These are phyloP conservation scores for Medicago ruthenica DNA, from an alignment of 306 rosid species.

Conservation along the genomic window DNA sequence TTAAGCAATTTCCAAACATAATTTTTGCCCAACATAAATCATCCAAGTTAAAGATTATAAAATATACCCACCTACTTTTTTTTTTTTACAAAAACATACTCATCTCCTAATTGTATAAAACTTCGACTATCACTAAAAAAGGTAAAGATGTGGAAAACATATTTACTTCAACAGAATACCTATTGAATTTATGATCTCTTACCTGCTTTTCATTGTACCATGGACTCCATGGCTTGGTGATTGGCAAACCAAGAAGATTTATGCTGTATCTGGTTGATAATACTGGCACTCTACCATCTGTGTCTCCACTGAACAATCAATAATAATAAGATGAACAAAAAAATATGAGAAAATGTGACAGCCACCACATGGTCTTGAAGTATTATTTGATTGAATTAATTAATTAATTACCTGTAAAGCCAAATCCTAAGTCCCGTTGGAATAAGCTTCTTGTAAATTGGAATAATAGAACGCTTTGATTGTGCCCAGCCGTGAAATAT, in stretches of 20 bases:
- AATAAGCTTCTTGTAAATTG: constrained; percentile 84
- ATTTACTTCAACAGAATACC: too few species aligned
- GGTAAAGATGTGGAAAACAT: too few species aligned
- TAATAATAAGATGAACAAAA: too few species aligned
- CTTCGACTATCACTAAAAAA: too few species aligned
- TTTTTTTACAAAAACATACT: too few species aligned
- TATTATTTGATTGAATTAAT: too few species aligned
- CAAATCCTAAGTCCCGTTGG: constrained; percentile 80
- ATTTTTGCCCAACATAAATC: too few species aligned
- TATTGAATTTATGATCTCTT: not conserved
- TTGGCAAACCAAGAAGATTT: constrained; percentile 60
- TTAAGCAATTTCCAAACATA: constrained; percentile 1
- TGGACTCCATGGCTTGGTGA: constrained; percentile 84
- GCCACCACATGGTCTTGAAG: too few species aligned
- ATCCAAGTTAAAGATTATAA: too few species aligned
- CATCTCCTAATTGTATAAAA: too few species aligned
- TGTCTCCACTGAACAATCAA: constrained; percentile 72
- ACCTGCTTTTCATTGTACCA: constrained; percentile 92
- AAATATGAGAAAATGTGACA: too few species aligned
- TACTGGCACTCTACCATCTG: constrained; percentile 96
- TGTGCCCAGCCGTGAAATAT: constrained; percentile 64
- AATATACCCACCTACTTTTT: too few species aligned
- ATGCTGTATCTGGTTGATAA: constrained; percentile 87
- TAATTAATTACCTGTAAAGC: constrained; percentile 79
- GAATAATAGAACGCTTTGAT: constrained; percentile 72